phyloP scores from a whole-genome alignment of 129 eudicot genomes.

The Arctium lappa region DNA sequence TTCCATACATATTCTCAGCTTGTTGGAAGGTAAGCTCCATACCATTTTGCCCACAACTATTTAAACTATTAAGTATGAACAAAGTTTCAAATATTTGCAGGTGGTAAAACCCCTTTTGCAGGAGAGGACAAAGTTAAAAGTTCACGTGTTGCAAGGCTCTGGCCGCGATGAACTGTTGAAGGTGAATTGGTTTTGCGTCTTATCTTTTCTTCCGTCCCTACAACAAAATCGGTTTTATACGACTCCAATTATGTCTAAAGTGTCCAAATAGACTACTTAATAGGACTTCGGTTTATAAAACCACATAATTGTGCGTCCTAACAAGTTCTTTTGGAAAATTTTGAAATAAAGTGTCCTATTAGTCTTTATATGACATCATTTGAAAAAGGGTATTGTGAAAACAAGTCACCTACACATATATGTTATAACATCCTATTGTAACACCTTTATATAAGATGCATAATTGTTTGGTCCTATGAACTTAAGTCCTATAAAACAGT shows the following conservation, averaged over 20 bases:
- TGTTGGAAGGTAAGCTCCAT: constrained; percentile 69
- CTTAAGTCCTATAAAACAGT: neutral
- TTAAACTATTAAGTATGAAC: neutral
- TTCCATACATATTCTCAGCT: constrained; percentile 66
- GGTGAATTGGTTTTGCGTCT: constrained; percentile 22
- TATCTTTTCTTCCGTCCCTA: neutral
- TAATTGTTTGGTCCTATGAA: neutral
- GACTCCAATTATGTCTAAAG: too few relatives aligned
- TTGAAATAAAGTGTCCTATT: neutral
- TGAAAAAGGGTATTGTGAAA: neutral
- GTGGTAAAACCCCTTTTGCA: constrained; percentile 76
- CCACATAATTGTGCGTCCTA: neutral
- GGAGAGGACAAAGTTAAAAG: constrained; percentile 64
- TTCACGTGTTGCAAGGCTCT: constrained; percentile 57
- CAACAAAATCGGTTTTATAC: too few relatives aligned
- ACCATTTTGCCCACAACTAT: neutral
- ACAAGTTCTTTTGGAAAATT: neutral
- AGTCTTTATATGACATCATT: neutral
- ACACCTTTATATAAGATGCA: neutral
- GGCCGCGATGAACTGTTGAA: constrained; percentile 69
- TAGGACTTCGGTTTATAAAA: neutral
- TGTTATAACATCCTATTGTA: neutral
- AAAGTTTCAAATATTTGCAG: constrained; percentile 22
- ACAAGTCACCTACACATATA: neutral
- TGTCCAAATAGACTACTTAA: neutral